Conservation (phyloP, 768 basidiomycete genomes). For the Mycena vitilis region DNA sequence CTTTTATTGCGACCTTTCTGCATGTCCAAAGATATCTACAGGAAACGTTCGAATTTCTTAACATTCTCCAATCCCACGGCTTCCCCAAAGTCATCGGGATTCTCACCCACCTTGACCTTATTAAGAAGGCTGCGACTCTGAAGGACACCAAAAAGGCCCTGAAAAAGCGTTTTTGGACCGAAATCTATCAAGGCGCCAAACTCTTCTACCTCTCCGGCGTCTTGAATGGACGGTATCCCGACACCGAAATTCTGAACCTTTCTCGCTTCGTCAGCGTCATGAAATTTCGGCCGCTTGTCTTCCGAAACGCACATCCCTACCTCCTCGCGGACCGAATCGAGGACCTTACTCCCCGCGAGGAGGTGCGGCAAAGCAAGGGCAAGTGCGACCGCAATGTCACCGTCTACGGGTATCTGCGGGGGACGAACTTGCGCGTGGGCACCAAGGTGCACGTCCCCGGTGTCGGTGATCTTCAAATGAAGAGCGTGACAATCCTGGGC, state of each 20-base stretch:
- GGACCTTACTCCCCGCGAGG: constrained; percentile 92
- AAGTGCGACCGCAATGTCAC: constrained; percentile 96
- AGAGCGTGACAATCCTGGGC: constrained; percentile 77
- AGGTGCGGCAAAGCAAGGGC: constrained; percentile 79
- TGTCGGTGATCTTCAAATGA: constrained; percentile 88
- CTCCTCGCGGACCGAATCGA: constrained; percentile 94
- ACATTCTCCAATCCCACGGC: constrained; percentile 95
- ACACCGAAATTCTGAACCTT: constrained; percentile 95
- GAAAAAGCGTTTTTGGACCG: constrained; percentile 99
- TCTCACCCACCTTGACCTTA: constrained; percentile 95
- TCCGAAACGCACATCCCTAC: constrained; percentile 96
- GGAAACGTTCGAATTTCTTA: constrained; percentile 99
- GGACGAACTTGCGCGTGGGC: constrained; percentile 82
- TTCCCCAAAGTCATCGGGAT: constrained; percentile 99
- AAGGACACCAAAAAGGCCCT: constrained; percentile 92
- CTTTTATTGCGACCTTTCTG: background rate
- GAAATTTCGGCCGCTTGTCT: constrained; percentile 98
- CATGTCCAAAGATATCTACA: constrained; percentile 13
- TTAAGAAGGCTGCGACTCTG: constrained; percentile 90
- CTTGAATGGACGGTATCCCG: constrained; percentile 97
- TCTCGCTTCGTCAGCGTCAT: constrained; percentile 97
- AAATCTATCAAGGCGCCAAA: constrained; percentile 98
- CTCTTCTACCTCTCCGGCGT: constrained; percentile 98
- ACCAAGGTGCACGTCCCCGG: constrained; percentile 94
- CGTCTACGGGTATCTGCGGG: constrained; percentile 93